Conservation (phyloP, 352 stramenopile genomes). For the Pythium monospermum region DNA sequence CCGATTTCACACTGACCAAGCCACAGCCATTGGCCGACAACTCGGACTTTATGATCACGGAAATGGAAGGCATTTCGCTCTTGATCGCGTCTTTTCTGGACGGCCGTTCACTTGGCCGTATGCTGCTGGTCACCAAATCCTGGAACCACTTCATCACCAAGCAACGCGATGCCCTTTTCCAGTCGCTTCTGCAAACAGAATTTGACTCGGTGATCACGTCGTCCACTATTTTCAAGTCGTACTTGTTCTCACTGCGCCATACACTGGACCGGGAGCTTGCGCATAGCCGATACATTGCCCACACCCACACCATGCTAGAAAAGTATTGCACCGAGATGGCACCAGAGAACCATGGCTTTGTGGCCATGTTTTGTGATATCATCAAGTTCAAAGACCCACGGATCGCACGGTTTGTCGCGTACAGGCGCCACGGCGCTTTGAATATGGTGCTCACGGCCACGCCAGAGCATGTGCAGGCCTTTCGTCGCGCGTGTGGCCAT, state of each 20-base stretch:
- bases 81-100: constrained; percentile 49
- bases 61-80: constrained; percentile 47
- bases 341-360: constrained; percentile 45
- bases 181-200: constrained; percentile 26
- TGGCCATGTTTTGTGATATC: constrained; percentile 78
- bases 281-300: constrained; percentile 36
- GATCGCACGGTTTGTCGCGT: constrained; percentile 52
- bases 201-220: constrained; percentile 41
- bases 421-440: constrained; percentile 49
- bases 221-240: constrained; percentile 47
- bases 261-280: constrained; percentile 40
- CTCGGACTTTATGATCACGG: constrained; percentile 27
- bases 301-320: constrained; percentile 39
- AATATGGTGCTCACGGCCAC: constrained; percentile 60
- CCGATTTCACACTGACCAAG: background rate
- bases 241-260: constrained; percentile 38
- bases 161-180: constrained; percentile 38
- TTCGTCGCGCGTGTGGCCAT: constrained; percentile 44
- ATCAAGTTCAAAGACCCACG: constrained; percentile 53
- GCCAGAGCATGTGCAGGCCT: constrained; percentile 51
- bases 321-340: constrained; percentile 43
- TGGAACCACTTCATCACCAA: constrained; percentile 38
- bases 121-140: constrained; percentile 36
- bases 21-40: background rate
- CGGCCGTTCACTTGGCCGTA: constrained; percentile 30